Evolutionary conservation across 257 asterid genomes (phyloP), one percentile per base, ranked within the genome.

Genomic region (Cordia subcordata): DNA sequence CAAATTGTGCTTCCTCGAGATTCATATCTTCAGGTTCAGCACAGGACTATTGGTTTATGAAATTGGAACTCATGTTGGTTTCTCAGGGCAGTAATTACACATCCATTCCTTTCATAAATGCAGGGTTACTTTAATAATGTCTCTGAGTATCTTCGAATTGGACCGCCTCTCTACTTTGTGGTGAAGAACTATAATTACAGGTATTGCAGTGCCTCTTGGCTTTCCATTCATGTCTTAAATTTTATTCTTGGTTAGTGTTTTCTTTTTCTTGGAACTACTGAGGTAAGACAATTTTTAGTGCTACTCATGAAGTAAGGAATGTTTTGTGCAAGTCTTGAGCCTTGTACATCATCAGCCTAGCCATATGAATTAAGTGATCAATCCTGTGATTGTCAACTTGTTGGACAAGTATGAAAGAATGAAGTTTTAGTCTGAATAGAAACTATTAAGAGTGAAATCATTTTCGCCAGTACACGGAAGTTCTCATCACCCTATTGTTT

Each of bases 1-100:
- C 94, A 89, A 83, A 82, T 93, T 57, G 99, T 93, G 82, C 97
- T 93, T 74, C 99, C 99, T 60, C 87, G 90, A 20, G 92, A 93
- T 75, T 93, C 99, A 19, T 93, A 89, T 72, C 99, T 93, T 77
- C 99, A 92, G 99, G 99, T 92, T 47, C 56, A 57, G 51, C 17
- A 59, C 45, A 27, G 51, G 46, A 62, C 49, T 70, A 76, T 61
- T 64, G 39, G 60, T 54, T 40, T 53, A 53, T 11, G 15, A 13
- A 18, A 21, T 46, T 55, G 60, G 57, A 10, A n/a, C n/a, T 21
- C 32, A 15, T 58, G 60, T 18, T 16, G 33, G 21, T 1, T 18
- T 45, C 49, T n/a, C 42, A 13, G 22, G 59, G 22, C 17, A 51
- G 15, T 18, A 39, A 51, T 65, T 27, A 15, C 23, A 45, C 65